A percentile compares a stretch with the other conserved stretches of the same genome.
These are phyloP conservation scores for Stephania cephalantha DNA, from an alignment of 164 flowering plant genomes.

Conservation along the genomic window DNA sequence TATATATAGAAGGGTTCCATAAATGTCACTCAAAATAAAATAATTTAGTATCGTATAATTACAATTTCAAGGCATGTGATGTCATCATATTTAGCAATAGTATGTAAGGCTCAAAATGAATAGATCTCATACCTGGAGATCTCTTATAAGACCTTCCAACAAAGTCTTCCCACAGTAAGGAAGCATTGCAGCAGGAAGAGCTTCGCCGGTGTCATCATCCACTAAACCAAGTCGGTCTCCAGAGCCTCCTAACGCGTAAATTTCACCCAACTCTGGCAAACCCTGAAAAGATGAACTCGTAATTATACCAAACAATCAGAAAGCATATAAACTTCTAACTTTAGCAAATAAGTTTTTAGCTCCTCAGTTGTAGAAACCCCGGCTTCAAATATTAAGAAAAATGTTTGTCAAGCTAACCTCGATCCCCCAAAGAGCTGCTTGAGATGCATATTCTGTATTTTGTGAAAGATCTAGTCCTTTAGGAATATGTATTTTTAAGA, in stretches of 20 bases:
- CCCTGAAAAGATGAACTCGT: slow-evolving; percentile 54
- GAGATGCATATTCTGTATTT: slow-evolving; percentile 76
- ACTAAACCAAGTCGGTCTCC: slow-evolving; percentile 96
- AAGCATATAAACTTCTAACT: neutral
- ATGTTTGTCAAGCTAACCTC: slow-evolving; percentile 49
- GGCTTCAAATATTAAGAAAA: slow-evolving; percentile 1
- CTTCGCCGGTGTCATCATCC: slow-evolving; percentile 82
- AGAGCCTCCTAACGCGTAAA: slow-evolving; percentile 94
- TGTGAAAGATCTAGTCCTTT: slow-evolving; percentile 66
- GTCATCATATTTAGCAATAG: slow-evolving; percentile 4
- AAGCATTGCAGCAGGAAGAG: slow-evolving; percentile 99
- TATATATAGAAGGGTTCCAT: slow-evolving; percentile 16
- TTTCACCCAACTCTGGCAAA: slow-evolving; percentile 87
- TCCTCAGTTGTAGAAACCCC: neutral
- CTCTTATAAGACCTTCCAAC: slow-evolving; percentile 97
- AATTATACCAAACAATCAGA: slow-evolving; percentile 16
- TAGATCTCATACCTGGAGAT: slow-evolving; percentile 80
- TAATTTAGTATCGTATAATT: neutral
- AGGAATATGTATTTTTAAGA: slow-evolving; percentile 71
- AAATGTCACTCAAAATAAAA: neutral
- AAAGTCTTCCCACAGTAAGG: slow-evolving; percentile 91
- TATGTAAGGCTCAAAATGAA: slow-evolving; percentile 11
- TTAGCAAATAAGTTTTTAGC: neutral
- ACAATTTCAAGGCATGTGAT: neutral
- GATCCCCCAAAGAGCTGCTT: slow-evolving; percentile 97